These are phyloP conservation scores for Rhytidhysteron rufulum DNA, from an alignment of 2,329 filamentous ascomycete species.

Conservation along the genomic window DNA sequence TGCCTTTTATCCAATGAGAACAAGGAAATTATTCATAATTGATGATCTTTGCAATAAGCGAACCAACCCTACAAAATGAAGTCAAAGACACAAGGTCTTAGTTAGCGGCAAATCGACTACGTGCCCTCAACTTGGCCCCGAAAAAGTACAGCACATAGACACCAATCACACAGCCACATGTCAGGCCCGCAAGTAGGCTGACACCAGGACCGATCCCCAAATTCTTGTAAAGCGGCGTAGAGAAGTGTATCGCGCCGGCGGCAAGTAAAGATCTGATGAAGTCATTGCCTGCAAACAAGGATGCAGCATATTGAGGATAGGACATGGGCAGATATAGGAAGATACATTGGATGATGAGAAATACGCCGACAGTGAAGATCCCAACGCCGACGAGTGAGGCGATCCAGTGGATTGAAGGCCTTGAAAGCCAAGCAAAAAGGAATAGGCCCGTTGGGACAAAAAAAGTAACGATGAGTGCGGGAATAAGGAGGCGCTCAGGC, in stretches of 20 bases:
- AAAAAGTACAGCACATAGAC: slow-evolving; percentile 59
- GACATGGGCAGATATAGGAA: slow-evolving; percentile 63
- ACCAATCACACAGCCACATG: slow-evolving; percentile 45
- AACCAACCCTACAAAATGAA: no score
- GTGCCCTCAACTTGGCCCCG: slow-evolving; percentile 49
- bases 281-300: slow-evolving; percentile 61
- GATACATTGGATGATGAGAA: slow-evolving; percentile 45
- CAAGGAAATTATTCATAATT: no score
- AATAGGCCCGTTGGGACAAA: slow-evolving; percentile 64
- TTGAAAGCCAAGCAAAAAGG: slow-evolving; percentile 66
- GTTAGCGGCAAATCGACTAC: slow-evolving; percentile 53
- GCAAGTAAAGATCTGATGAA: slow-evolving; percentile 55
- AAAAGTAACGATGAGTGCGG: slow-evolving; percentile 55
- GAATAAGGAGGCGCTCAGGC: slow-evolving; percentile 71
- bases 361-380: slow-evolving; percentile 46
- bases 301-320: slow-evolving; percentile 48
- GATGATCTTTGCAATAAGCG: no score
- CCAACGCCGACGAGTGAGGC: slow-evolving; percentile 52
- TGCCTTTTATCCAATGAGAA: no score
- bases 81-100: no score
- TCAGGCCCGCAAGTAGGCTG: slow-evolving; percentile 50
- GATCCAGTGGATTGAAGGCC: slow-evolving; percentile 56
- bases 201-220: slow-evolving; percentile 57
- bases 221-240: slow-evolving; percentile 56
- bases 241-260: slow-evolving; percentile 58